These are phyloP conservation scores for Fusarium sp. DNA, from an alignment of 2,329 filamentous ascomycete species.

Conservation along the genomic window DNA sequence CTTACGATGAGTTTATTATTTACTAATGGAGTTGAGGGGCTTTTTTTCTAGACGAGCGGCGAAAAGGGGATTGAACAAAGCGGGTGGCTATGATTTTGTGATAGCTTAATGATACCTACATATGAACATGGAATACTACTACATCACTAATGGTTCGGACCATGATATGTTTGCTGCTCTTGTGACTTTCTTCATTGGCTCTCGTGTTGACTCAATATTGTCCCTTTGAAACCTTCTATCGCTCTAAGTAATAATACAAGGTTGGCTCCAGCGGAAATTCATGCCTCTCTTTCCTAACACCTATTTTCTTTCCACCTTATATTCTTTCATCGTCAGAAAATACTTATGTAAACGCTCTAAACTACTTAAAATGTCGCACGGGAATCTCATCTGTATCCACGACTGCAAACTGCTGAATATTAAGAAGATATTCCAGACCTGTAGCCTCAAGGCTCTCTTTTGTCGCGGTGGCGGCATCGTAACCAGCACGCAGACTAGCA, in stretches of 20 bases:
- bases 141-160: slow-evolving; percentile 4
- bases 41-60: slow-evolving; percentile 37
- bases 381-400: slow-evolving; percentile 47
- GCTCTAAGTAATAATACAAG: slow-evolving; percentile 32
- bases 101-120: slow-evolving; percentile 53
- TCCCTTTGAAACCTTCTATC: slow-evolving; percentile 10
- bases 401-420: slow-evolving; percentile 43
- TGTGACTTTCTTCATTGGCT: background rate
- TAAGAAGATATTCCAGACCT: slow-evolving; percentile 50
- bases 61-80: slow-evolving; percentile 40
- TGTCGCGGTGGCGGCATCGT: slow-evolving; percentile 49
- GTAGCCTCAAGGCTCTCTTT: slow-evolving; percentile 46
- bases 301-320: background rate
- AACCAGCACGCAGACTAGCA: slow-evolving; percentile 63
- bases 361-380: slow-evolving; percentile 42
- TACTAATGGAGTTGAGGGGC: slow-evolving; percentile 33
- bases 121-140: slow-evolving; percentile 43
- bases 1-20: slow-evolving; percentile 26
- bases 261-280: slow-evolving; percentile 5
- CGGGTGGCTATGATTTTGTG: slow-evolving; percentile 45
- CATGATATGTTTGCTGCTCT: background rate
- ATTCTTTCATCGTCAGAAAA: background rate
- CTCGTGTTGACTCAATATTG: background rate
- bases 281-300: slow-evolving; percentile 7
- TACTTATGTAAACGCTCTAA: background rate